Percentiles rank a stretch among this genome's conserved stretches.
phyloP scores from a whole-genome alignment of 441 rosid genomes.

The Eruca vesicaria region DNA sequence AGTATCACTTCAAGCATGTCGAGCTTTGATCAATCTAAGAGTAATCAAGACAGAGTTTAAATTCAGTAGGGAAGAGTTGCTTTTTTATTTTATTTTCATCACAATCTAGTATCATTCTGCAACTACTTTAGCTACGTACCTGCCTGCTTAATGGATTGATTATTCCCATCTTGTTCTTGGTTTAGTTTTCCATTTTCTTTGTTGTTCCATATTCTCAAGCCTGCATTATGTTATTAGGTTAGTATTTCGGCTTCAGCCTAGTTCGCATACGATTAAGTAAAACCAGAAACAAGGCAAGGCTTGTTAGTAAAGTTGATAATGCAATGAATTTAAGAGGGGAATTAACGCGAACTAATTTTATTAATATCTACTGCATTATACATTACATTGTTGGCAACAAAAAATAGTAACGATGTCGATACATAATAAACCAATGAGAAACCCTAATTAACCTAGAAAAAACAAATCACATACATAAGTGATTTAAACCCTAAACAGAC shows the following conservation, averaged over 20 bases:
- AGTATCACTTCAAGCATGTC: slow-evolving; percentile 85
- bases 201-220: background rate
- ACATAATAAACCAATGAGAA: background rate
- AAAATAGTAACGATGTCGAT: background rate
- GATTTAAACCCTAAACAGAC: background rate
- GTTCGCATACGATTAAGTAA: background rate
- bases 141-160: background rate
- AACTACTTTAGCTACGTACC: background rate
- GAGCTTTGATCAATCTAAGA: slow-evolving; percentile 36
- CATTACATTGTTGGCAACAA: background rate
- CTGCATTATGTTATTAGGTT: background rate
- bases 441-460: background rate
- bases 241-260: background rate
- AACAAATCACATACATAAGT: background rate
- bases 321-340: no score
- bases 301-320: no score
- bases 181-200: background rate
- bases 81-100: background rate
- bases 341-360: background rate
- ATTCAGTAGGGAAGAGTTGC: background rate
- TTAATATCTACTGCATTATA: background rate
- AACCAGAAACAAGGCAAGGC: no score
- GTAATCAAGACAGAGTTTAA: background rate
- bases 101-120: background rate
- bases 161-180: background rate